Conservation (phyloP, 1,139 yeast genomes). For the Torulaspora globosa region DNA sequence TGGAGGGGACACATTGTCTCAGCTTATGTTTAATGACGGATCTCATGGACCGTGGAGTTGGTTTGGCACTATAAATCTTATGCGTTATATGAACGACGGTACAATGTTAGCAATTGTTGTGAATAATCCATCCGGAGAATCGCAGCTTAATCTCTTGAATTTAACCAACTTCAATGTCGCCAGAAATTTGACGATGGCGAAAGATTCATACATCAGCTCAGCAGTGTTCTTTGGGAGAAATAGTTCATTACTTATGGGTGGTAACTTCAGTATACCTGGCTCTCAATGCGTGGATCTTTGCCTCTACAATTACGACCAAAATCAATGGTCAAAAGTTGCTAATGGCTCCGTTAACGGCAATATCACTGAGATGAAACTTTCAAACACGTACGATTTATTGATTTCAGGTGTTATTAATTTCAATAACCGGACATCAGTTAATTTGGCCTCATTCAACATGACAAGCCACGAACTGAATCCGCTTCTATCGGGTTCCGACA, state of each 20-base stretch:
- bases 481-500: slow-evolving; percentile 12
- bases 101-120: slow-evolving; percentile 25
- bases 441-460: slow-evolving; percentile 23
- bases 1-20: slow-evolving; percentile 39
- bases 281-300: slow-evolving; percentile 62
- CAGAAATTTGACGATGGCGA: slow-evolving; percentile 27
- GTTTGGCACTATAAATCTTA: slow-evolving; percentile 14
- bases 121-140: slow-evolving; percentile 6
- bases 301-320: slow-evolving; percentile 54
- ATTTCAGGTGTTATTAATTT: slow-evolving; percentile 55
- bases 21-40: slow-evolving; percentile 36
- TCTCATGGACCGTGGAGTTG: slow-evolving; percentile 16
- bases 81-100: slow-evolving; percentile 21
- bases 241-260: slow-evolving; percentile 64
- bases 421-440: slow-evolving; percentile 14
- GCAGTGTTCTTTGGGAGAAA: slow-evolving; percentile 51
- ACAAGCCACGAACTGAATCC: slow-evolving; percentile 9
- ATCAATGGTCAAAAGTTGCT: slow-evolving; percentile 50
- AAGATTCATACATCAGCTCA: slow-evolving; percentile 45
- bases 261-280: slow-evolving; percentile 63
- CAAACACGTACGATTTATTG: slow-evolving; percentile 48
- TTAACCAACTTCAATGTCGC: slow-evolving; percentile 21
- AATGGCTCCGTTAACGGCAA: slow-evolving; percentile 48
- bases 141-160: slow-evolving; percentile 24
- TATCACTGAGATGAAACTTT: slow-evolving; percentile 53